Percentiles rank a stretch among this genome's conserved stretches.
Evolutionary conservation across 1,284 basidiomycete genomes (phyloP).

Genomic region (Rhizopogon parksii): DNA sequence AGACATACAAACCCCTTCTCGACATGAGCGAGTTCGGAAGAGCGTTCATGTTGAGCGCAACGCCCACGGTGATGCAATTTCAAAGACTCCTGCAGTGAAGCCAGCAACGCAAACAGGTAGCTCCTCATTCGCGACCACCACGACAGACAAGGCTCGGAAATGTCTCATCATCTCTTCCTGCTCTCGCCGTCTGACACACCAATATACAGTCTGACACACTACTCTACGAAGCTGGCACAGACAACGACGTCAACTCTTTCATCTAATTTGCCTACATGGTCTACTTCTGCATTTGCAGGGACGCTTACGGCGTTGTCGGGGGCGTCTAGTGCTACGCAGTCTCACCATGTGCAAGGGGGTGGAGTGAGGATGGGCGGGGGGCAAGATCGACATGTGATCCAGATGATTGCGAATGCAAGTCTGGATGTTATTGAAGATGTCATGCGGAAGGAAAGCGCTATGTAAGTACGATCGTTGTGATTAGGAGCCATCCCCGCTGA

Average conservation of each 20-base stretch:
- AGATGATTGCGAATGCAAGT: constrained; percentile 94
- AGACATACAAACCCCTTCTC: constrained; percentile 3
- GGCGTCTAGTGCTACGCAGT: constrained; percentile 64
- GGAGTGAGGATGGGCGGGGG: constrained; percentile 60
- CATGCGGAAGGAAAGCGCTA: constrained; percentile 76
- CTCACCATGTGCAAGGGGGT: constrained; percentile 52
- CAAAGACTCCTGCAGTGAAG: background rate
- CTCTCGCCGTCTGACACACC: constrained; percentile 79
- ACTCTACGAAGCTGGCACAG: constrained; percentile 63
- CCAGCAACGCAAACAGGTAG: background rate
- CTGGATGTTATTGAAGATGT: constrained; percentile 87
- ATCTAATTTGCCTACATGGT: constrained; percentile 78
- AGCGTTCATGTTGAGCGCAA: background rate
- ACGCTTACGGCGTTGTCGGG: constrained; percentile 80
- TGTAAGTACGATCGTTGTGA: constrained; percentile 48
- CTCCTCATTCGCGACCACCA: no score
- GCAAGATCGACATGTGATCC: constrained; percentile 86
- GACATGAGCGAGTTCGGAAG: constrained; percentile 5
- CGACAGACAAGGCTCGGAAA: constrained; percentile 21
- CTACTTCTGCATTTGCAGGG: constrained; percentile 78
- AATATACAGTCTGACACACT: constrained; percentile 72
- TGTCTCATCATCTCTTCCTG: constrained; percentile 81
- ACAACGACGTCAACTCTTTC: constrained; percentile 59
- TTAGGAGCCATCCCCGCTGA: background rate
- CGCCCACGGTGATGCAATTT: background rate